Conservation (phyloP, 2,329 filamentous ascomycete species). For the Trichophyton benhamiae region DNA sequence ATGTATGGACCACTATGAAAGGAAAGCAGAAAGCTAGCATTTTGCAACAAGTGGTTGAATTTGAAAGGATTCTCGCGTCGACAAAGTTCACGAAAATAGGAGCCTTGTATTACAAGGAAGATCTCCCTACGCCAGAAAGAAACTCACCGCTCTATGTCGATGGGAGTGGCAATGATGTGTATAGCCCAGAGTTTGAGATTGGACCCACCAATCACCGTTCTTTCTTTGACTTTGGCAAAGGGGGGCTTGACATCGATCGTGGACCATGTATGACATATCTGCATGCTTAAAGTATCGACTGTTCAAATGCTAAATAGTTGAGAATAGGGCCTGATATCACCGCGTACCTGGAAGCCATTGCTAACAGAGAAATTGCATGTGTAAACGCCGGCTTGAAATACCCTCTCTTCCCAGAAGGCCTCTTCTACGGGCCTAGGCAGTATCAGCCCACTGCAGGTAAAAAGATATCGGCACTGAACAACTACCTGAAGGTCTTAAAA, state of each 20-base stretch:
- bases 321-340: too few relatives aligned
- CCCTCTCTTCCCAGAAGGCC: slow-evolving; percentile 13
- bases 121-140: slow-evolving; percentile 8
- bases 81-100: slow-evolving; percentile 16
- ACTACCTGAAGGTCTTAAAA: slow-evolving; percentile 22
- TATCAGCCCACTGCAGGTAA: slow-evolving; percentile 22
- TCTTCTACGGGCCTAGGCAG: slow-evolving; percentile 19
- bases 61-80: slow-evolving; percentile 24
- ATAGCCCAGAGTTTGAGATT: slow-evolving; percentile 13
- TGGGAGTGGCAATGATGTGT: slow-evolving; percentile 15
- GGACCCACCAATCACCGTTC: slow-evolving; percentile 16
- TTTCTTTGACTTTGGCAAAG: slow-evolving; percentile 17
- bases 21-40: slow-evolving; percentile 15
- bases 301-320: too few relatives aligned
- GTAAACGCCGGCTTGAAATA: slow-evolving; percentile 16
- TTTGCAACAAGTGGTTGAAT: slow-evolving; percentile 23
- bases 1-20: slow-evolving; percentile 16
- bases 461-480: slow-evolving; percentile 20
- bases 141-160: slow-evolving; percentile 10
- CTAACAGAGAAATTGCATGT: slow-evolving; percentile 24
- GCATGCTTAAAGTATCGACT: too few relatives aligned
- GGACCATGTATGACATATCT: slow-evolving; percentile 16
- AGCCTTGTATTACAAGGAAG: slow-evolving; percentile 15
- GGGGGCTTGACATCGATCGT: slow-evolving; percentile 14
- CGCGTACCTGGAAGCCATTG: slow-evolving; percentile 17